These are phyloP conservation scores for Fusarium citri DNA, from an alignment of 2,329 filamentous ascomycete species.

Conservation along the genomic window DNA sequence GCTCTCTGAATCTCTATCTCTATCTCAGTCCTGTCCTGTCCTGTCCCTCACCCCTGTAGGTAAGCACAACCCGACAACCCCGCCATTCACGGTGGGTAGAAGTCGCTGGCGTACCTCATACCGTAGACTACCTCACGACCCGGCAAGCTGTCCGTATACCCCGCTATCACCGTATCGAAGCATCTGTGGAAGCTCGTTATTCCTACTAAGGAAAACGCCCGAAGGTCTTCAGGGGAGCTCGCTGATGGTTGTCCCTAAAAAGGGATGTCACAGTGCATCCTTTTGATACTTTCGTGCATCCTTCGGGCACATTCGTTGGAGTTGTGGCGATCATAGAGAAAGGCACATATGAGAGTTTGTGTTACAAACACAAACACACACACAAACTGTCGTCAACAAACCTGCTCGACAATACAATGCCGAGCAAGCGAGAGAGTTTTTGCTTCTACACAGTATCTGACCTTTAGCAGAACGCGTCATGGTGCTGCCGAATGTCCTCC, in stretches of 20 bases:
- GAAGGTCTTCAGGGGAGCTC: constrained; percentile 28
- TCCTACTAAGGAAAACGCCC: constrained; percentile 43
- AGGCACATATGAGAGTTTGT: constrained; percentile 20
- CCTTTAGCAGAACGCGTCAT: constrained; percentile 41
- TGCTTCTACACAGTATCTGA: constrained; percentile 20
- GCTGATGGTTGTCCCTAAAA: constrained; percentile 26
- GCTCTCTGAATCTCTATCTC: constrained; percentile 6
- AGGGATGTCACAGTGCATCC: constrained; percentile 21
- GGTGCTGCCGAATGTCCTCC: constrained; percentile 30
- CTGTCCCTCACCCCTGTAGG: constrained; percentile 7
- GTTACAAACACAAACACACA: constrained; percentile 15
- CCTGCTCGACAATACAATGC: constrained; percentile 10
- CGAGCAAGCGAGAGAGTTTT: constrained; percentile 27
- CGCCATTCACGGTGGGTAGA: constrained; percentile 37
- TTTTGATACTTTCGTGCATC: constrained; percentile 17
- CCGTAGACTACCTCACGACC: no score
- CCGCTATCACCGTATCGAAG: constrained; percentile 47
- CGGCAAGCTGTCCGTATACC: constrained; percentile 44
- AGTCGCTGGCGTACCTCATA: no score
- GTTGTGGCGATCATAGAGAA: constrained; percentile 16
- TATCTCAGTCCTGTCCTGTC: background rate
- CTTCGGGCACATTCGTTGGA: constrained; percentile 6
- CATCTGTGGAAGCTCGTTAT: constrained; percentile 45
- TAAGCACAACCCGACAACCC: constrained; percentile 41
- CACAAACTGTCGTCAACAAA: constrained; percentile 5